Percentiles rank a stretch among this genome's conserved stretches.
Evolutionary conservation across 257 asterid genomes (phyloP).

Genomic region (Cruciata laevipes): DNA sequence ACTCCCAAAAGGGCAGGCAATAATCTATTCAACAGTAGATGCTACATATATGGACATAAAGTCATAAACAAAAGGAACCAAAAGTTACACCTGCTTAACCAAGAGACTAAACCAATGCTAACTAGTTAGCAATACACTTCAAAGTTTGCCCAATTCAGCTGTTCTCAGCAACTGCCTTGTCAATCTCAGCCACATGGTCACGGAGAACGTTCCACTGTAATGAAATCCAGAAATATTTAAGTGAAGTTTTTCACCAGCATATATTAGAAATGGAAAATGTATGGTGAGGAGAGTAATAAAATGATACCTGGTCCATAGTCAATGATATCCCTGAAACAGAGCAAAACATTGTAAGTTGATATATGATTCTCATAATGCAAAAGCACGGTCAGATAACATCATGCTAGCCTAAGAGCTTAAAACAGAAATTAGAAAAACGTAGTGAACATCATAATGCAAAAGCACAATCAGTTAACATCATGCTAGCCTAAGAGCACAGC

Average conservation of each 20-base stretch:
- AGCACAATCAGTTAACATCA: neutral
- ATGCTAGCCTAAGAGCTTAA: neutral
- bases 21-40: neutral
- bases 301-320: constrained; percentile 65
- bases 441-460: neutral
- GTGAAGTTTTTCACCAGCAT: neutral
- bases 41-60: neutral
- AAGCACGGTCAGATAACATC: neutral
- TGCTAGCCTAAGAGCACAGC: neutral
- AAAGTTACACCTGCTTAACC: neutral
- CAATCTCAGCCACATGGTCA: constrained; percentile 73
- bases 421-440: no score
- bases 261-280: neutral
- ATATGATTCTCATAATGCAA: neutral
- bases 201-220: constrained; percentile 72
- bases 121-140: constrained; percentile 3
- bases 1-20: neutral
- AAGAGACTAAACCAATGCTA: constrained; percentile 2
- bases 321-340: constrained; percentile 59
- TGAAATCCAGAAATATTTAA: neutral
- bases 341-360: neutral
- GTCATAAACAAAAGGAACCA: neutral
- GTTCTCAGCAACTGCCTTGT: constrained; percentile 45
- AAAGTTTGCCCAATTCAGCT: constrained; percentile 13
- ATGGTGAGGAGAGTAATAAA: neutral